phyloP scores from a whole-genome alignment of 345 rosid species.

The Diplotaxis tenuifolia region DNA sequence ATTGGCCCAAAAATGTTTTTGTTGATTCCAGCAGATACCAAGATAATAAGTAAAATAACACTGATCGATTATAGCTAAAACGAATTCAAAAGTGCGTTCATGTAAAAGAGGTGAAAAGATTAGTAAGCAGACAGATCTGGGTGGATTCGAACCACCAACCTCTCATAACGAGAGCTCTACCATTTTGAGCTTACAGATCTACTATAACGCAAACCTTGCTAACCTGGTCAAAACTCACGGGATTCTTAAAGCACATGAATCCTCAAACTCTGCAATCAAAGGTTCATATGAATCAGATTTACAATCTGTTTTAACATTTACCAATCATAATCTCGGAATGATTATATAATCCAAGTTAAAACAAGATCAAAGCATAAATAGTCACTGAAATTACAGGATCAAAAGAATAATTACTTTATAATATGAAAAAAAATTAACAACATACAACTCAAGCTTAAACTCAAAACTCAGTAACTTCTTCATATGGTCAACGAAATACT shows the following conservation, averaged over 20 bases:
- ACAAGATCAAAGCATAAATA: background rate
- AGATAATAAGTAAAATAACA: background rate
- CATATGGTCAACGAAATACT: background rate
- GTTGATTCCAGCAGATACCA: background rate
- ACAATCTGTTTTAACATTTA: too few species aligned
- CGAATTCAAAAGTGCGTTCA: background rate
- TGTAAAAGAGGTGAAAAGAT: background rate
- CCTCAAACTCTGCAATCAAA: background rate
- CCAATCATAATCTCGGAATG: background rate
- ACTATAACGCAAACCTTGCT: background rate
- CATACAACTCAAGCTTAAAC: background rate
- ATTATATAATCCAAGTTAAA: background rate
- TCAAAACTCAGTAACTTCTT: background rate
- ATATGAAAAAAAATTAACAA: background rate
- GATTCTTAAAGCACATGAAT: background rate
- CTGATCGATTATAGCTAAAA: background rate
- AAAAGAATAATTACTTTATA: background rate
- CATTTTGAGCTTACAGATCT: conserved; percentile 67
- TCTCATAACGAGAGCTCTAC: too few species aligned
- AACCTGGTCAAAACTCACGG: background rate
- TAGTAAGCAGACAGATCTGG: too few species aligned
- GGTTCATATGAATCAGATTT: too few species aligned
- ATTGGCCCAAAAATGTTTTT: too few species aligned
- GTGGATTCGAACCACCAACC: too few species aligned
- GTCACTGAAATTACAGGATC: background rate